Base-by-base conservation (phyloP, 2,329 filamentous ascomycete species). In the Ophiostoma novo-ulmi region DNA sequence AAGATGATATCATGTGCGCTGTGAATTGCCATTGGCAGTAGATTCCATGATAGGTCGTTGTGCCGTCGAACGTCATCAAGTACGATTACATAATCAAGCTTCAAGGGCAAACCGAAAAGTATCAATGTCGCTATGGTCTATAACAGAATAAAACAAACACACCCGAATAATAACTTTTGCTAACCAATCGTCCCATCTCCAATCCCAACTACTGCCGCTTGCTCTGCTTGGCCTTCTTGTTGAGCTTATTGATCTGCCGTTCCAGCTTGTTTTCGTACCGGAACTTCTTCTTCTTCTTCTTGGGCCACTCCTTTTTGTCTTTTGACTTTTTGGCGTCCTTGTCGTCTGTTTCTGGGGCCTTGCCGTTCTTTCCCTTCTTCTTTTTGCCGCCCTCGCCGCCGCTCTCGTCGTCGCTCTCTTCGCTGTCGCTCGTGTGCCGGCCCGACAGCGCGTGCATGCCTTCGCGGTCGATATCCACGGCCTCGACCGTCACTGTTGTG, bases 401-500 rank as follows among this genome's bases (percentile, higher is more conserved):
- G 36, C 78, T 75, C 10, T 76, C 76, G 20, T 79, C 79, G 5
- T 80, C 78, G 31, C 81, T 80, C n/a, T 75, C 77, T 72, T 76
- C 69, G 35, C 70, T 71, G 63, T 70, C 73, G 26, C 70, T 70
- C n/a, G 68, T 81, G 65, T 70, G 70, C 75, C 63, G 82, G 78
- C 3, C 80, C 4, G 70, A 67, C 13, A 84, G 82, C 75, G 86
- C 89, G 71, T 87, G 84, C 67, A 96, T 81, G 0, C 92, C 92
- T 70, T 93, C 88, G 74, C 88, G 87, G 14, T 91, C 89, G 20
- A 96, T 86, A 73, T 90, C 90, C 75, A 99, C 93, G 13, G 91
- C 90, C 78, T 97, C 94, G 1, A 99, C 89, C 0, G 92, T 97
- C 36, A 99, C 95, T 0, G 93, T 97, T 0, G 95, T 98, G 79